Base-by-base conservation (phyloP, 495 filamentous ascomycete genomes). In the Chlorociboria aeruginascens region DNA sequence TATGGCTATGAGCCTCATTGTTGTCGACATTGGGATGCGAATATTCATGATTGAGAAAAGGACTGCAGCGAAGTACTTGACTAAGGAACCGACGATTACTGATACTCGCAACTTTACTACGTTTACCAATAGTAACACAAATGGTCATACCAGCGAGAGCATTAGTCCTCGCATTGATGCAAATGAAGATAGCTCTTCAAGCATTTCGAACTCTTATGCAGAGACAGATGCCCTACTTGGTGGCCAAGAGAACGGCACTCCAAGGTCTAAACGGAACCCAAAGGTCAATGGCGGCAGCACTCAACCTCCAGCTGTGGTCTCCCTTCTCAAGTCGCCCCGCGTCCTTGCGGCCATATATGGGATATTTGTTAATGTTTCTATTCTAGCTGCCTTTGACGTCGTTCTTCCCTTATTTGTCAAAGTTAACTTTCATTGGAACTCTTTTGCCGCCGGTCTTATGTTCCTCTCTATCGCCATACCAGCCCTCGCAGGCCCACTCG, bases 11-110 rank as follows among this genome's bases (percentile, higher is more conserved):
- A 76, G 64, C 0, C 56, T 88, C 31, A 73, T 89, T 34, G 71
- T 55, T 3, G 36, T 87, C 28, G 85, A 89, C 54, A 76, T 89
- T 40, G 50, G 81, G 10, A 61, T 87, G 3, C 76, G 83, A 7
- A 55, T 87, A 11, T 46, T 78, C 4, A 63, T 89, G 59, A 77
- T 92, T 40, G 86, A 92, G 66, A 81, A 79, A 64, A 85, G 81
- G 53, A 66, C 81, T 47, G 83, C 83, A 16, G 61, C 54, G 9
- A 70, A 67, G 52, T 90, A n/a, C 6, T 4, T 38, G 4, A 16
- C 35, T 16, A n/a, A 38, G 17, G n/a, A 8, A 8, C 8, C n/a
- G 32, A 34, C 32, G 32, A 34, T n/a, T 8, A 34, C 32, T 8
- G n/a, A 34, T n/a, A 8, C 32, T 34, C 32, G n/a, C n/a, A n/a